These are phyloP conservation scores for Marasmius tenuissimus DNA, from an alignment of 1,284 basidiomycete species.

Conservation along the genomic window DNA sequence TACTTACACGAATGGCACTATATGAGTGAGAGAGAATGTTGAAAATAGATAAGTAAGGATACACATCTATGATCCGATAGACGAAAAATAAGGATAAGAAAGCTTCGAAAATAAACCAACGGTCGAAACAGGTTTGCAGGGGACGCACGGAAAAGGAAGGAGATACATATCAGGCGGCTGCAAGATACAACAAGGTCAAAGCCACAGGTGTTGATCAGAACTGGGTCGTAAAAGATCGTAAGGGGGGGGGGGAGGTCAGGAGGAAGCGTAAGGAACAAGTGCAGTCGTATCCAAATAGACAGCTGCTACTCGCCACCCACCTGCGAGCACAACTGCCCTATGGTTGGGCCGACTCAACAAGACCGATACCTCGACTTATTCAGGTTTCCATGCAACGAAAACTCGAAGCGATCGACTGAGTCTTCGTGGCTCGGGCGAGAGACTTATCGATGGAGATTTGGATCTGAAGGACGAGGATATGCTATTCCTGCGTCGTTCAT, in stretches of 20 bases:
- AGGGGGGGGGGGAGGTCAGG: not conserved
- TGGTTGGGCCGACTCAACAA: too few relatives aligned
- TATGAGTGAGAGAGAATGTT: not conserved
- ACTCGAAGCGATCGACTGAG: conserved; percentile 55
- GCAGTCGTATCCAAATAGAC: not conserved
- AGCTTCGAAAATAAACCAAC: not conserved
- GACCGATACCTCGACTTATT: not conserved
- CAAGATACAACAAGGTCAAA: too few relatives aligned
- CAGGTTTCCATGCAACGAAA: conserved; percentile 58
- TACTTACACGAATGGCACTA: not conserved
- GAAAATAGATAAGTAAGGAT: not conserved
- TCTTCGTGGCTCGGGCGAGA: conserved; percentile 25
- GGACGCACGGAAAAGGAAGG: not conserved
- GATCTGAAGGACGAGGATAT: not conserved
- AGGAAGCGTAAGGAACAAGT: not conserved
- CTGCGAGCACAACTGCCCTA: too few relatives aligned
- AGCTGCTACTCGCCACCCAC: too few relatives aligned
- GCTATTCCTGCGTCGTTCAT: not conserved
- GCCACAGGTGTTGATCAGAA: not conserved
- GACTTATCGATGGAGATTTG: not conserved
- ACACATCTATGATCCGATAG: not conserved
- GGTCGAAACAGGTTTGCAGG: not conserved
- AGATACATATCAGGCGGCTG: too few relatives aligned
- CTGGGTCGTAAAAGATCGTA: not conserved
- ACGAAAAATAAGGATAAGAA: not conserved